Conservation (phyloP, 768 basidiomycete genomes). For the Royoungia palumana region DNA sequence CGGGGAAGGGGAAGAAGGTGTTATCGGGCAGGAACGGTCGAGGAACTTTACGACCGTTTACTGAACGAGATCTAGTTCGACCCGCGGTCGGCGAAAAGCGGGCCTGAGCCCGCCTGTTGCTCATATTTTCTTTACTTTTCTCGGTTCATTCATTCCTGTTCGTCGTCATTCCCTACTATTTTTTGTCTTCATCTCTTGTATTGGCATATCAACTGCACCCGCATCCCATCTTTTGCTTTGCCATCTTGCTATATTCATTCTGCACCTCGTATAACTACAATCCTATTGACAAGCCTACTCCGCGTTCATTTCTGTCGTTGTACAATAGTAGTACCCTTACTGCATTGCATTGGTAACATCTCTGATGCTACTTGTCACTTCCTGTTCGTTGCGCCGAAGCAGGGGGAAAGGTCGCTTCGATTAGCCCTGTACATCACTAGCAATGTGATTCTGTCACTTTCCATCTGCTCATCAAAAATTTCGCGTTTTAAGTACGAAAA, state of each 20-base stretch:
- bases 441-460: too few species aligned
- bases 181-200: conserved; percentile 3
- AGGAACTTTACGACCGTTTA: conserved; percentile 59
- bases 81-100: conserved; percentile 4
- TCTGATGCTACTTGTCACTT: neutral
- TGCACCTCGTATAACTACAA: neutral
- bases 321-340: conserved; percentile 8
- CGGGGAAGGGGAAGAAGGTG: conserved; percentile 31
- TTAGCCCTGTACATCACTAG: too few species aligned
- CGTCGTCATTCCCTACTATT: conserved; percentile 10
- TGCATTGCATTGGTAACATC: conserved; percentile 1
- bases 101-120: neutral
- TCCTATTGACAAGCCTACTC: neutral
- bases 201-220: conserved; percentile 11
- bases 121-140: neutral
- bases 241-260: conserved; percentile 15
- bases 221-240: conserved; percentile 2
- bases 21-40: conserved; percentile 51
- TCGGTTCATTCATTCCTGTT: neutral
- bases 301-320: conserved; percentile 7
- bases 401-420: too few species aligned
- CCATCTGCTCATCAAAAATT: too few species aligned
- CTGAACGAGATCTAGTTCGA: conserved; percentile 21
- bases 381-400: too few species aligned
- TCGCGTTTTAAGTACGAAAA: too few species aligned